These are phyloP conservation scores for Aspergillus ostianus DNA, from an alignment of 495 filamentous ascomycete species.

Conservation along the genomic window DNA sequence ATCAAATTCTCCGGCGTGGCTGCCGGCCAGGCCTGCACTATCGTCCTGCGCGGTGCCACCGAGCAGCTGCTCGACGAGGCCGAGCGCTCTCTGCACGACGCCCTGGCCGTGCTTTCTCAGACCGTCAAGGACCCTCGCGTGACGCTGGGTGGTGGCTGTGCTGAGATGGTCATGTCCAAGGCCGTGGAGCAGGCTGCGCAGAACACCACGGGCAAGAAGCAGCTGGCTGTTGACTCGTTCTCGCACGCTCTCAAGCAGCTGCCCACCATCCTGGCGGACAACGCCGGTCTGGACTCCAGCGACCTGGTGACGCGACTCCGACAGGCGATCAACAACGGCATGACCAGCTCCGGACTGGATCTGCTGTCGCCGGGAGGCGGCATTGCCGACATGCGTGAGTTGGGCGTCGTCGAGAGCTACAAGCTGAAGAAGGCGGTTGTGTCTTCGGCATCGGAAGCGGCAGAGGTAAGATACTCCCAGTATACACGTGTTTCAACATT, in stretches of 20 bases:
- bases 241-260: constrained; percentile 86
- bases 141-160: constrained; percentile 92
- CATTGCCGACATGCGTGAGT: constrained; percentile 92
- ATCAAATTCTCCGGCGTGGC: constrained; percentile 97
- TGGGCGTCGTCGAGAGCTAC: constrained; percentile 98
- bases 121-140: constrained; percentile 93
- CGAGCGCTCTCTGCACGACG: constrained; percentile 93
- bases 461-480: constrained; percentile 66
- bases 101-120: constrained; percentile 93
- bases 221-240: constrained; percentile 87
- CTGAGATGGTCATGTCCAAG: constrained; percentile 98
- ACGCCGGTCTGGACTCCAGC: constrained; percentile 91
- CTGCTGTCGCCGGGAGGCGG: constrained; percentile 86
- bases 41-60: constrained; percentile 93
- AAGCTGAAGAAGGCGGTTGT: constrained; percentile 98
- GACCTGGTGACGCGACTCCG: constrained; percentile 89
- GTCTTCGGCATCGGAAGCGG: constrained; percentile 89
- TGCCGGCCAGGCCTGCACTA: constrained; percentile 92
- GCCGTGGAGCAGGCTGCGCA: constrained; percentile 93
- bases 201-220: constrained; percentile 94
- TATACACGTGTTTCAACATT: background rate
- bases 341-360: constrained; percentile 89
- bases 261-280: constrained; percentile 95
- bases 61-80: constrained; percentile 96
- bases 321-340: constrained; percentile 89